These are phyloP conservation scores for Arxiozyma telluris DNA, from an alignment of 1,139 yeast genomes.

Conservation along the genomic window DNA sequence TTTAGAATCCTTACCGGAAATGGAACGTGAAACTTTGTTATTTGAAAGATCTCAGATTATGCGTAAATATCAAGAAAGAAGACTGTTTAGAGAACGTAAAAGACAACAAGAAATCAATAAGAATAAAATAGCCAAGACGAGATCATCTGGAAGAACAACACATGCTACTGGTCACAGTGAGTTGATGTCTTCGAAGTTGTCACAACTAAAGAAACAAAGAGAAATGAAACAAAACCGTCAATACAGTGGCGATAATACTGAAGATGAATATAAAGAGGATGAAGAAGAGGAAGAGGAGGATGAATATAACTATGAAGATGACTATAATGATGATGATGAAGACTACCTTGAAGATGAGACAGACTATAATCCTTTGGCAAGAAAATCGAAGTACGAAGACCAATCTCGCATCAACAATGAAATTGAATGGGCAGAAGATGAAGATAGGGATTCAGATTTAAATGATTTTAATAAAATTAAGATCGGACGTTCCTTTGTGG, in stretches of 20 bases:
- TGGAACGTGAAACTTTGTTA: slow-evolving; percentile 80
- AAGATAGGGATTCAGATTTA: slow-evolving; percentile 36
- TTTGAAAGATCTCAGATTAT: slow-evolving; percentile 89
- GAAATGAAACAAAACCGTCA: slow-evolving; percentile 44
- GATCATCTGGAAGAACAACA: slow-evolving; percentile 27
- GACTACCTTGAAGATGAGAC: slow-evolving; percentile 33
- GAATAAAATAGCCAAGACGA: slow-evolving; percentile 22
- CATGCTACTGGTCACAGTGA: slow-evolving; percentile 31
- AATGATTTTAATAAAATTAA: slow-evolving; percentile 61
- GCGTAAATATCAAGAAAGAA: slow-evolving; percentile 77
- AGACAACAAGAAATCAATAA: slow-evolving; percentile 31
- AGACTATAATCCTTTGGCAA: slow-evolving; percentile 32
- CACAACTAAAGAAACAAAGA: slow-evolving; percentile 79
- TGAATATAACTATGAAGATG: slow-evolving; percentile 32
- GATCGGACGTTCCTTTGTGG: slow-evolving; percentile 68
- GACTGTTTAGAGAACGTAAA: slow-evolving; percentile 70
- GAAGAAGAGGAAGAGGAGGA: slow-evolving; percentile 33
- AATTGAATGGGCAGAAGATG: slow-evolving; percentile 38
- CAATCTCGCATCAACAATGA: slow-evolving; percentile 25
- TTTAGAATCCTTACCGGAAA: slow-evolving; percentile 74
- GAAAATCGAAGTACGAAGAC: slow-evolving; percentile 25
- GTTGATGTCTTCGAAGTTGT: slow-evolving; percentile 51
- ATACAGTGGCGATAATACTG: slow-evolving; percentile 35
- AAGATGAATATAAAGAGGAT: slow-evolving; percentile 30
- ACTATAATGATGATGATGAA: slow-evolving; percentile 32